These are phyloP conservation scores for Aschersonia sp. DNA, from an alignment of 2,329 filamentous ascomycete genomes.

Conservation along the genomic window DNA sequence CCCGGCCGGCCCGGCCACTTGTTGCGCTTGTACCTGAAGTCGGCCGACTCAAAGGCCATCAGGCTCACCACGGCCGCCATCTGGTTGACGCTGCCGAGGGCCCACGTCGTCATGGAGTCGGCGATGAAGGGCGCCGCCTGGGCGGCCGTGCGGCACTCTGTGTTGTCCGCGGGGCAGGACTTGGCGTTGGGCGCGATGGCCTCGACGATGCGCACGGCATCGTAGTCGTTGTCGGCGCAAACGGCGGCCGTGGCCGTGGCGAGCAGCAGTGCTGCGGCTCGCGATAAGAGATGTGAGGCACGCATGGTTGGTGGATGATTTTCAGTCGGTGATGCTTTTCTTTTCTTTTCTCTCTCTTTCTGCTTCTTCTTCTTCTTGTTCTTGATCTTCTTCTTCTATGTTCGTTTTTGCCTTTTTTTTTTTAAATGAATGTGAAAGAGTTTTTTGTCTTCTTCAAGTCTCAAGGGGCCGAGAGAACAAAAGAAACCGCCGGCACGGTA, in stretches of 20 bases:
- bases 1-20: slow-evolving; percentile 40
- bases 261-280: too few species aligned
- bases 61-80: slow-evolving; percentile 57
- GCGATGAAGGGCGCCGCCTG: slow-evolving; percentile 44
- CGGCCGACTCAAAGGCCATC: slow-evolving; percentile 55
- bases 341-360: background rate
- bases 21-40: slow-evolving; percentile 61
- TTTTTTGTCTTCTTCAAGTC: too few species aligned
- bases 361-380: too few species aligned
- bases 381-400: background rate
- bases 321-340: background rate
- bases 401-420: background rate
- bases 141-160: slow-evolving; percentile 53
- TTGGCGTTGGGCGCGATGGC: too few species aligned
- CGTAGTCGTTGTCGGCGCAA: too few species aligned
- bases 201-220: too few species aligned
- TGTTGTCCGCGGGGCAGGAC: slow-evolving; percentile 10
- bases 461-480: background rate
- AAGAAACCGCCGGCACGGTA: background rate
- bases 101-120: slow-evolving; percentile 41
- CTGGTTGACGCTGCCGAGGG: slow-evolving; percentile 36
- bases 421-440: background rate
- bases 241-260: too few species aligned
- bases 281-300: too few species aligned
- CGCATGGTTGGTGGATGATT: too few species aligned